These are phyloP conservation scores for Quercus tomentella DNA, from an alignment of 331 rosid species.

Conservation along the genomic window DNA sequence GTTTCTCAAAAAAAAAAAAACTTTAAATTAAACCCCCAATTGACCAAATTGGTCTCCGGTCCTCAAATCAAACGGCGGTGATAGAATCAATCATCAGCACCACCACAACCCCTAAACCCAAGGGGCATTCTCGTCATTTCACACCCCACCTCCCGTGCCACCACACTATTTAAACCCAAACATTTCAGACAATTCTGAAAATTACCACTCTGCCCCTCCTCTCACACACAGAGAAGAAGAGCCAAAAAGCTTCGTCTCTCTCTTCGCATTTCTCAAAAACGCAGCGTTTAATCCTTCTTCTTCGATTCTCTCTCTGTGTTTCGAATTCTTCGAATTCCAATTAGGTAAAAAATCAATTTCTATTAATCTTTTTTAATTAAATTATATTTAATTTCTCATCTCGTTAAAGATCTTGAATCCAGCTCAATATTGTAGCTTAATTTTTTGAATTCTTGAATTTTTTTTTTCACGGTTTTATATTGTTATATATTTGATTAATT, in stretches of 20 bases:
- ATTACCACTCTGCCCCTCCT: constrained; percentile 25
- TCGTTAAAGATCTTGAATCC: not conserved
- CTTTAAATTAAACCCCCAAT: too few relatives aligned
- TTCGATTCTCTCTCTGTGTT: not conserved
- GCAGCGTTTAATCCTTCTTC: constrained; percentile 7
- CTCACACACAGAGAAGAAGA: constrained; percentile 1
- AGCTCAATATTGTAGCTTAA: not conserved
- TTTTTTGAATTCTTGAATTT: not conserved
- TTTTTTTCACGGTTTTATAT: constrained; percentile 15
- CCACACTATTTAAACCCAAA: not conserved
- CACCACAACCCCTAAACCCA: not conserved
- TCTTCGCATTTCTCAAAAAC: not conserved
- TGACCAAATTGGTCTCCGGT: not conserved
- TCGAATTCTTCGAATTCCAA: constrained; percentile 11
- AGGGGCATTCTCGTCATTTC: not conserved
- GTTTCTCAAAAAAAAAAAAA: too few relatives aligned
- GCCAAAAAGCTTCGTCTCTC: not conserved
- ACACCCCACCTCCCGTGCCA: not conserved
- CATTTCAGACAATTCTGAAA: not conserved
- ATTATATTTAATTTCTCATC: not conserved
- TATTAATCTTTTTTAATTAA: too few relatives aligned
- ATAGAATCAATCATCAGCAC: not conserved
- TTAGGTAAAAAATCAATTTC: constrained; percentile 28
- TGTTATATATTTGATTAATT: not conserved
- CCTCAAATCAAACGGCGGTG: constrained; percentile 18